These are phyloP conservation scores for Allantophomopsis lycopodina DNA, from an alignment of 2,329 filamentous ascomycete species.

Conservation along the genomic window DNA sequence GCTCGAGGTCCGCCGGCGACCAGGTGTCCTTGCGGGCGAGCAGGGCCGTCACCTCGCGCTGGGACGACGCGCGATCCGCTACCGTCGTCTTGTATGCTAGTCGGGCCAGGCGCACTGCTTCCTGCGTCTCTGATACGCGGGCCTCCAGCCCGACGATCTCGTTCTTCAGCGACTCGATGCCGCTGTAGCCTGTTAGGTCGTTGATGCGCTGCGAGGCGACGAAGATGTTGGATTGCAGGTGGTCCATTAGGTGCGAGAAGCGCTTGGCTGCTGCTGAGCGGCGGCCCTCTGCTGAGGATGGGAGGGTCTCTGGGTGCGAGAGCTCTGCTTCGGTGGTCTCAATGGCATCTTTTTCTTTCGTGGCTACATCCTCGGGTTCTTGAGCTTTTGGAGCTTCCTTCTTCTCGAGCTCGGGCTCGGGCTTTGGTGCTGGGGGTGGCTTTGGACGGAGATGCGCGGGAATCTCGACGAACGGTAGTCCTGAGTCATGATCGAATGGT, in stretches of 20 bases:
- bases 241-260: constrained; percentile 72
- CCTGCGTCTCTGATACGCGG: constrained; percentile 43
- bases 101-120: constrained; percentile 57
- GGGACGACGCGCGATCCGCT: constrained; percentile 68
- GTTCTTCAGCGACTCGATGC: constrained; percentile 73
- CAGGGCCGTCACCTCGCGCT: constrained; percentile 89
- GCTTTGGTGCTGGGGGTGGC: not conserved
- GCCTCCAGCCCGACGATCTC: constrained; percentile 59
- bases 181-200: constrained; percentile 84
- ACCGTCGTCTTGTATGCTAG: constrained; percentile 72
- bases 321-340: constrained; percentile 9
- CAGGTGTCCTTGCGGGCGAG: constrained; percentile 90
- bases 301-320: constrained; percentile 16
- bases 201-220: constrained; percentile 81
- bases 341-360: constrained; percentile 4
- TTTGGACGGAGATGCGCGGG: constrained; percentile 2
- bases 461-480: too few species aligned
- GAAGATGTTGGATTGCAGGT: constrained; percentile 72
- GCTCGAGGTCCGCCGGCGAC: constrained; percentile 75
- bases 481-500: constrained; percentile 1
- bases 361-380: constrained; percentile 1
- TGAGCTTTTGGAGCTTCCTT: constrained; percentile 3
- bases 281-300: constrained; percentile 29
- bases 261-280: constrained; percentile 27
- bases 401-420: too few species aligned